Evolutionary conservation across 257 asterid species (phyloP), one percentile per base, ranked within the genome.

Genomic region (Leonotis leonurus): DNA sequence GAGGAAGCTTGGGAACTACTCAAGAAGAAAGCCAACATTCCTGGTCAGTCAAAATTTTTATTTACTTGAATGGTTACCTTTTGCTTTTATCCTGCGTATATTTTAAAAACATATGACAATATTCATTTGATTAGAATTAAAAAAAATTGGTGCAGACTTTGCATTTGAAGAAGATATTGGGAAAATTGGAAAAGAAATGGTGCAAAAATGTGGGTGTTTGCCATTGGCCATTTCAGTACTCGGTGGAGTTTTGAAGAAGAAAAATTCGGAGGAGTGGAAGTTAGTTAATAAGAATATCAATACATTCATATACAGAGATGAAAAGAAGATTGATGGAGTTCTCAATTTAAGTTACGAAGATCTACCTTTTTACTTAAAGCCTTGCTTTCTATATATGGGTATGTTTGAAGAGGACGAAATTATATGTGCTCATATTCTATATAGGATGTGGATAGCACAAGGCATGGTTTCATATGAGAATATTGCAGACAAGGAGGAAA

Each of bases 1-100:
- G 57, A 62, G 6, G 75, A 62, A 13, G 54, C 65, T 0, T 70
- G 51, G 75, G 54, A 70, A 33, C 44, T 70, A 62, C 70, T 70
- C 27, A 64, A 17, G 70, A 62, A 22, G 37, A 68, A 59, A 59
- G 70, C 65, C 18, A n/a, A 13, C n/a, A 4, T 13, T 20, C 39
- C 60, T 13, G 69, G 69, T 63, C 2, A n/a, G 60, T 9, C n/a
- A n/a, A 50, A 22, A 50, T 25, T 3, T 50, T 45, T 10, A 8
- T 5, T 16, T 49, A 0, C 1, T 10, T 50, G n/a, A n/a, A n/a
- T n/a, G n/a, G n/a, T n/a, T n/a, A n/a, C n/a, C n/a, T n/a, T n/a
- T n/a, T n/a, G n/a, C n/a, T n/a, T n/a, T n/a, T n/a, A n/a, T n/a
- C n/a, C n/a, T n/a, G n/a, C n/a, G n/a, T n/a, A n/a, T n/a, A n/a